phyloP scores from a whole-genome alignment of 2,329 filamentous ascomycete species.

The Fusarium subglutinans region DNA sequence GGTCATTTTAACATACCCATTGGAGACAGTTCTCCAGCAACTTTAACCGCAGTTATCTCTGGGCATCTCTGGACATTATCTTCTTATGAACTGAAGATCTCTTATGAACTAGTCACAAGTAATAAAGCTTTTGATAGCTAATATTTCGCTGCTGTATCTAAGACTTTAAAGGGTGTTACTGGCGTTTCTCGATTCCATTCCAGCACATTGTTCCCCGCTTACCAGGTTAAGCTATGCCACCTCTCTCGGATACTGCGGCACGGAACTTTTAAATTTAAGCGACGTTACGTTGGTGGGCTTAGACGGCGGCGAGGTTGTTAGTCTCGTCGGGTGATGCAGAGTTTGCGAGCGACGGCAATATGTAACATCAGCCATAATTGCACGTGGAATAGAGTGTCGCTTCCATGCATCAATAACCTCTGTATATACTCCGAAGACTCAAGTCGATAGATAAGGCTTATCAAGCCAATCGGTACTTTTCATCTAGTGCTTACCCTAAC shows the following conservation, averaged over 20 bases:
- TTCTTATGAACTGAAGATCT: too few species aligned
- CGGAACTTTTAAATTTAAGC: background rate
- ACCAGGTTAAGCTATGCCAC: too few species aligned
- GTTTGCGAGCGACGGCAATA: background rate
- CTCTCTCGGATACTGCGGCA: background rate
- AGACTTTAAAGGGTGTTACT: background rate
- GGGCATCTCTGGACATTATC: background rate
- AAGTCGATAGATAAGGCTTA: background rate
- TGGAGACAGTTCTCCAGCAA: too few species aligned
- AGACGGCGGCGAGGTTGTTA: fast-evolving
- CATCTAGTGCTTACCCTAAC: background rate
- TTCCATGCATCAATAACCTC: background rate
- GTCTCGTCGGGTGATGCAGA: too few species aligned
- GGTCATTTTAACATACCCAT: too few species aligned
- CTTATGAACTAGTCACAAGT: fast-evolving
- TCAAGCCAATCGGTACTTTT: background rate
- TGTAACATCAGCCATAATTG: background rate
- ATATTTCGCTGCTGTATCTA: too few species aligned
- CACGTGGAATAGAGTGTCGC: background rate
- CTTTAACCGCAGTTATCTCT: background rate
- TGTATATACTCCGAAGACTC: too few species aligned
- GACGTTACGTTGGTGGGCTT: background rate
- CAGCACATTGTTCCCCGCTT: background rate
- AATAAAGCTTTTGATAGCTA: fast-evolving
- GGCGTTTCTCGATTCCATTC: background rate